phyloP scores from a whole-genome alignment of 306 rosid genomes.

The Acacia melanoxylon region DNA sequence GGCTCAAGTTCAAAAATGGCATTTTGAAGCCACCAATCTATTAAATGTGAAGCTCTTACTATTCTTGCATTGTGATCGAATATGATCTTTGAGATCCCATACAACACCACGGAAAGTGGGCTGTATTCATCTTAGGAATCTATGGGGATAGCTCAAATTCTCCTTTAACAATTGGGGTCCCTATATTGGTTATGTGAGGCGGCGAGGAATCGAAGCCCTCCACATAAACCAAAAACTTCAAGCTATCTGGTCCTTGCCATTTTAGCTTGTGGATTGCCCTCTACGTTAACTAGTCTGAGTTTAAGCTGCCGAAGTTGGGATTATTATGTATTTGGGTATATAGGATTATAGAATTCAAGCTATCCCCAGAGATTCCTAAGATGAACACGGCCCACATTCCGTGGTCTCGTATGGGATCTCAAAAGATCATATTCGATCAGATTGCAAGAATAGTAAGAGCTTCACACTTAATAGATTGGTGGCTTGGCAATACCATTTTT shows the following conservation, averaged over 20 bases:
- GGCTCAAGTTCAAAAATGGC: background rate
- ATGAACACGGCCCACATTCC: background rate
- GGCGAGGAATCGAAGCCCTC: too few species aligned
- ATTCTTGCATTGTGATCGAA: background rate
- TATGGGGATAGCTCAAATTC: background rate
- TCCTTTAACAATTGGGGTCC: too few species aligned
- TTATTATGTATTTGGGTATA: too few species aligned
- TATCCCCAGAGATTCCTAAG: background rate
- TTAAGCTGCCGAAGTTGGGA: too few species aligned
- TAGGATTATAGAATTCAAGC: background rate
- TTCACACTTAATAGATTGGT: background rate
- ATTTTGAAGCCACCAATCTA: too few species aligned
- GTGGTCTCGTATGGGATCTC: background rate
- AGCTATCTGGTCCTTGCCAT: too few species aligned
- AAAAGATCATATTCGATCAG: background rate
- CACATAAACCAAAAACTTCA: too few species aligned
- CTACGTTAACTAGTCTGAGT: too few species aligned
- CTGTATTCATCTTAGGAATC: background rate
- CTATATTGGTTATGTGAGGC: too few species aligned
- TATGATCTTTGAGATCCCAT: background rate
- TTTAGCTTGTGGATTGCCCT: too few species aligned
- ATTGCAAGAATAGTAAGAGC: background rate
- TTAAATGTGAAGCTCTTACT: background rate
- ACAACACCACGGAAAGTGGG: background rate
- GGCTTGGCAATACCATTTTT: background rate